Conservation (phyloP, 495 filamentous ascomycete species). For the Xylaria palmicola region DNA sequence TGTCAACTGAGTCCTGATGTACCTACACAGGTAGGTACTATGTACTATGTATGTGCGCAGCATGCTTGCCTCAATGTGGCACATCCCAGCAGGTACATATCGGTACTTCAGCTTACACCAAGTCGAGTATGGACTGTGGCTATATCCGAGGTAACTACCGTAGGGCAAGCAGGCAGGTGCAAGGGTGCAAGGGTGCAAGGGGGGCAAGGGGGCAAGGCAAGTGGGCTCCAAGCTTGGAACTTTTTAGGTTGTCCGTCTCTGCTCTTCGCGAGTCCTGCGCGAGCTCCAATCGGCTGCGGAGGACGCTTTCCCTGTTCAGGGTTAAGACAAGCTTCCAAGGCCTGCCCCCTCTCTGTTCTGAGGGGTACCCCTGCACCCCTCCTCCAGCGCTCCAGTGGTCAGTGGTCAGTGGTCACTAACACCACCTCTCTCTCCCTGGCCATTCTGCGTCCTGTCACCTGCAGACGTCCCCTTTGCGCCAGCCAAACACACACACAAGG, state of each 20-base stretch:
- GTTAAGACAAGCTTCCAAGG: slow-evolving; percentile 6
- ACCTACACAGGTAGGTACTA: not conserved
- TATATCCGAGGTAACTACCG: not conserved
- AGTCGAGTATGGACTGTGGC: not conserved
- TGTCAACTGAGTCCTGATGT: not conserved
- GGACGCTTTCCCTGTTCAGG: not conserved
- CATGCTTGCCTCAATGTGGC: too few relatives aligned
- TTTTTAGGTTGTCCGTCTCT: slow-evolving; percentile 8
- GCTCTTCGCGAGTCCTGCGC: not conserved
- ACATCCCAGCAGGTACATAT: too few relatives aligned
- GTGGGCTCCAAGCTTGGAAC: slow-evolving; percentile 8
- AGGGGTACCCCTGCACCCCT: slow-evolving; percentile 7
- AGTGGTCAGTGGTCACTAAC: not conserved
- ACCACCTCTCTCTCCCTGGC: slow-evolving; percentile 3
- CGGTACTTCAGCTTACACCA: not conserved
- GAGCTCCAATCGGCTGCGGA: slow-evolving; percentile 12
- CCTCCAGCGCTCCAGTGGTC: too few relatives aligned
- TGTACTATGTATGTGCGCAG: too few relatives aligned
- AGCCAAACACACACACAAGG: not conserved
- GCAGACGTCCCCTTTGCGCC: slow-evolving; percentile 9
- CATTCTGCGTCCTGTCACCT: slow-evolving; percentile 10
- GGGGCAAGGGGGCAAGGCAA: too few relatives aligned
- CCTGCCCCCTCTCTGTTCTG: not conserved
- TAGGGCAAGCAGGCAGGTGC: not conserved
- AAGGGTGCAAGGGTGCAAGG: not conserved